Percentiles rank a stretch among this genome's conserved stretches.
phyloP scores from a whole-genome alignment of 2,329 filamentous ascomycete species.

The Arthrobotrys sphaeroides region DNA sequence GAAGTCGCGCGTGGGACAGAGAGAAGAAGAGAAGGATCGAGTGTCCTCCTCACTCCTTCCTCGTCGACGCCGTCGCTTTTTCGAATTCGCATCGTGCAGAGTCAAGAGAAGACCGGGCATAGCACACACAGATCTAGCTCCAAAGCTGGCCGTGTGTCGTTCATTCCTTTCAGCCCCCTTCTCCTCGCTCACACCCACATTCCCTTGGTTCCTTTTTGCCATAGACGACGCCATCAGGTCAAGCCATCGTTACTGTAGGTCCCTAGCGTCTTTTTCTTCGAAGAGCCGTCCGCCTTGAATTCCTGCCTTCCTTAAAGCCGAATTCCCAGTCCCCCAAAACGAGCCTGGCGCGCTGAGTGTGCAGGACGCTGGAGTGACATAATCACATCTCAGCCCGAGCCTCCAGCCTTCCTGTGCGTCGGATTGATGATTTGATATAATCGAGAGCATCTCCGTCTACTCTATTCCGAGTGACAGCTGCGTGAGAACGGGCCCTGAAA shows the following conservation, averaged over 20 bases:
- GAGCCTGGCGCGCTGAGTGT: conserved; percentile 6
- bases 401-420: background rate
- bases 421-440: conserved; percentile 17
- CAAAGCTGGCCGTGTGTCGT: background rate
- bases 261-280: conserved; percentile 3
- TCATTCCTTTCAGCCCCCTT: conserved; percentile 16
- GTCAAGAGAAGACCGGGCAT: background rate
- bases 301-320: conserved; percentile 3
- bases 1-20: conserved; percentile 25
- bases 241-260: background rate
- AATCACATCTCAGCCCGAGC: conserved; percentile 2
- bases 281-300: too few relatives aligned
- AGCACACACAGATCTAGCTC: background rate
- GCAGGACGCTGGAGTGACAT: background rate
- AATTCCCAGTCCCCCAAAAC: background rate
- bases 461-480: conserved; percentile 43
- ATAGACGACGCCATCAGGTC: conserved; percentile 12
- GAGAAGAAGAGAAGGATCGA: background rate
- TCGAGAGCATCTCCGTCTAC: conserved; percentile 11
- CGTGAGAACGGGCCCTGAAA: conserved; percentile 29
- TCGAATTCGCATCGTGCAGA: conserved; percentile 10
- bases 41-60: conserved; percentile 13
- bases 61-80: conserved; percentile 21
- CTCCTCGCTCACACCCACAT: conserved; percentile 19
- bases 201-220: conserved; percentile 11